Evolutionary conservation across 2,329 filamentous ascomycete genomes (phyloP), one percentile per base, ranked within the genome.

Genomic region (Nothophaeocryptopus gaeumannii): DNA sequence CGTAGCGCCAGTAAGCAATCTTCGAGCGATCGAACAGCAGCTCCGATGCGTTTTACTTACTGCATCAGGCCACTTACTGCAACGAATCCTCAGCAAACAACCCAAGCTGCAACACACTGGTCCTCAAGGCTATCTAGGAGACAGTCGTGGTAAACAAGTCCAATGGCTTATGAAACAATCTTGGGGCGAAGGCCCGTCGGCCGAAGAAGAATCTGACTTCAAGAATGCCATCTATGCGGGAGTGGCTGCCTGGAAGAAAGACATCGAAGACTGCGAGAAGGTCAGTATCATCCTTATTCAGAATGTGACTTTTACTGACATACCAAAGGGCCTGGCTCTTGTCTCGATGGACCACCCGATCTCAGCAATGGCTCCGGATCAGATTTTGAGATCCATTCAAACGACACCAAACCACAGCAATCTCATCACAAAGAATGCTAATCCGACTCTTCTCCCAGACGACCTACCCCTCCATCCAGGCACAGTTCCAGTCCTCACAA

Each of bases 391-490:
- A 5, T 45, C 37, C 34, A 38, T 45, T 34, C 16, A 45, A 30
- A 37, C 32, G 12, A 16, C n/a, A 13, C 9, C 16, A 8, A 15
- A 2, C 26, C 29, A 16, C 36, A 16, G 12, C 12, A 39, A 11
- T 11, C 14, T 16, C 10, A 13, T 39, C 14, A 2, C 36, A 5
- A 7, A 26, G 11, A 7, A 5, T 10, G 39, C 40, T 31, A 54
- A 54, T 31, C 45, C 41, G 20, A 72, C 70, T 0, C 36, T 70
- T 7, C 50, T 72, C 9, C 61, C 70, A 1, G 67, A 72, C 50
- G 62, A 63, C 20, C 67, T 68, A 37, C 60, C 72, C 55, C 3
- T 72, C 62, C 34, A 12, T 26, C 42, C 50, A 5, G 39, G 43
- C 32, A 45, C 44, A 34, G 29, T 46, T 8, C 49, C 49, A 10